A percentile compares a stretch with the other conserved stretches of the same genome.
phyloP scores from a whole-genome alignment of 2,329 filamentous ascomycete species.

The Sarocladium brachiariae region DNA sequence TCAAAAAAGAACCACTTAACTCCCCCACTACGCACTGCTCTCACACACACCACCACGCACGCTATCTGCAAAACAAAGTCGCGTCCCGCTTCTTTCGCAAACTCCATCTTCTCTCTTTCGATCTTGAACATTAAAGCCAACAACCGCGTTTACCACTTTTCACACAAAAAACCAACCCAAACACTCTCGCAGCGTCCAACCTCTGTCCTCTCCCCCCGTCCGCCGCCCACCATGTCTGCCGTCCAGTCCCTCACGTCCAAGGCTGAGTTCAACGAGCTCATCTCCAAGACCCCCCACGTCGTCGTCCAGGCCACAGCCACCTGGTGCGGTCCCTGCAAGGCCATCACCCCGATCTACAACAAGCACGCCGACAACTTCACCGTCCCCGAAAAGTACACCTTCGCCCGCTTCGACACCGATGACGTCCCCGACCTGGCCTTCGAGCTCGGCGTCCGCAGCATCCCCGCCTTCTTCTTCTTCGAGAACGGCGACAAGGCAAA shows the following conservation, averaged over 20 bases:
- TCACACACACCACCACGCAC: no score
- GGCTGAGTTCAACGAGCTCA: slow-evolving; percentile 41
- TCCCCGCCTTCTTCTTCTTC: slow-evolving; percentile 57
- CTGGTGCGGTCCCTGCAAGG: slow-evolving; percentile 57
- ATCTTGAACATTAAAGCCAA: no score
- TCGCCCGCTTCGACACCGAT: slow-evolving; percentile 56
- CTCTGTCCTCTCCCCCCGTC: no score
- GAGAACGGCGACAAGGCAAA: slow-evolving; percentile 42
- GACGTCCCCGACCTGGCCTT: slow-evolving; percentile 41
- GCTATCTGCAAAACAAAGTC: no score
- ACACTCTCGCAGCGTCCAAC: background rate
- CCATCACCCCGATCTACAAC: slow-evolving; percentile 48
- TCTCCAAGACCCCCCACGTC: slow-evolving; percentile 42
- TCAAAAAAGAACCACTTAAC: no score
- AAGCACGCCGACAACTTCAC: slow-evolving; percentile 34
- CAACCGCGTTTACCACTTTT: no score
- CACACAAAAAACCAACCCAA: no score
- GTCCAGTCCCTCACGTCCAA: slow-evolving; percentile 32
- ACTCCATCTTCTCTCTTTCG: no score
- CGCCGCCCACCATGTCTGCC: slow-evolving; percentile 20
- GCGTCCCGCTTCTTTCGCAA: no score
- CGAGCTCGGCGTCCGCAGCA: slow-evolving; percentile 44
- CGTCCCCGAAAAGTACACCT: slow-evolving; percentile 38
- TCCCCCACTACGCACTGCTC: no score
- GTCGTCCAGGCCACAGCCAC: slow-evolving; percentile 51